A percentile compares a stretch with the other conserved stretches of the same genome.
phyloP scores from a whole-genome alignment of 768 basidiomycete genomes.

The Leccinum longicurvipes region DNA sequence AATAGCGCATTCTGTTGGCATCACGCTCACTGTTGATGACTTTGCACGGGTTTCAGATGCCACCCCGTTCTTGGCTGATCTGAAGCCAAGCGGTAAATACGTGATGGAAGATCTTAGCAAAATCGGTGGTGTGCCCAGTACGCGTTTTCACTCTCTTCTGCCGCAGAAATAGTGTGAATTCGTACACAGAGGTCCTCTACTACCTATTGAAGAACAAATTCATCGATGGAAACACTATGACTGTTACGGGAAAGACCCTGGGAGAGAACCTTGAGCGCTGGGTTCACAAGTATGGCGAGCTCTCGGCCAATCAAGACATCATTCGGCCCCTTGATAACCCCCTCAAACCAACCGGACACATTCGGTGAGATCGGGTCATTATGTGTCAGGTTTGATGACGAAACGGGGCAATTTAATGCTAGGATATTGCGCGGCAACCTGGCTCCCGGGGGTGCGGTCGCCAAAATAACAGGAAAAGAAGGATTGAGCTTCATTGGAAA shows the following conservation, averaged over 20 bases:
- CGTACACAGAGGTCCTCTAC: slow-evolving; percentile 65
- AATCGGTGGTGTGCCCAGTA: slow-evolving; percentile 95
- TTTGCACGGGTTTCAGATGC: slow-evolving; percentile 93
- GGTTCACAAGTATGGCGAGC: slow-evolving; percentile 75
- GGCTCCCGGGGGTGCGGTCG: slow-evolving; percentile 93
- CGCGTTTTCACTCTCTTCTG: slow-evolving; percentile 26
- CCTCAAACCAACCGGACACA: slow-evolving; percentile 86
- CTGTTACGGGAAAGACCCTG: slow-evolving; percentile 85
- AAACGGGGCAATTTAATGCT: slow-evolving; percentile 1
- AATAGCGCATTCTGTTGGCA: slow-evolving; percentile 92
- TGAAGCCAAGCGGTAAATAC: slow-evolving; percentile 97
- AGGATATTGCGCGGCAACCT: slow-evolving; percentile 91
- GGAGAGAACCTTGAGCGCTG: slow-evolving; percentile 92
- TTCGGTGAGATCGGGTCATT: slow-evolving; percentile 52
- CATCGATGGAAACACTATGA: slow-evolving; percentile 88
- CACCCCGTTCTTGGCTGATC: slow-evolving; percentile 90
- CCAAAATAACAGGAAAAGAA: slow-evolving; percentile 96
- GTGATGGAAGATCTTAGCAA: slow-evolving; percentile 98
- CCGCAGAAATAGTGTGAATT: background rate
- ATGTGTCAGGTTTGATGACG: slow-evolving; percentile 1
- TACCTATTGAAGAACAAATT: slow-evolving; percentile 84
- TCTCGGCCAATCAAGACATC: slow-evolving; percentile 73
- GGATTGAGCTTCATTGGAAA: slow-evolving; percentile 86
- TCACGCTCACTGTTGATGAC: slow-evolving; percentile 85
- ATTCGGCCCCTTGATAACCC: slow-evolving; percentile 85